Base-by-base conservation (phyloP, 345 rosid species). In the Brassica rapa region DNA sequence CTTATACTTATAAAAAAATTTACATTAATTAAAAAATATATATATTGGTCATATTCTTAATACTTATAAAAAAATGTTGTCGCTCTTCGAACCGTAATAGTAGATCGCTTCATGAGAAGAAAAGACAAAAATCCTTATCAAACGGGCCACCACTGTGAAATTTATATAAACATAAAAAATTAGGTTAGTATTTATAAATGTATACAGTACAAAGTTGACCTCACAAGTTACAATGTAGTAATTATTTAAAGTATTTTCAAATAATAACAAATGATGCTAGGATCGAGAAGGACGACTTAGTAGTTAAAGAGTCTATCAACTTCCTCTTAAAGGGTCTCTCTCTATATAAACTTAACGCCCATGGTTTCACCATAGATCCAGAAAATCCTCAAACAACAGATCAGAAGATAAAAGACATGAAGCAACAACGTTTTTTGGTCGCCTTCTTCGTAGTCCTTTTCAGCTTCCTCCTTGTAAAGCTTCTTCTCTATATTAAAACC, bases 151-250 rank as follows among this genome's bases (percentile, higher is more conserved):
- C 72, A 71, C 76, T 71, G 15, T 71, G 15, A 77, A 53, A 70
- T 24, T 8, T 24, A 70, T 8, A 63, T 62, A 53, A 24, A 53
- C 6, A 33, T 33, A 14, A 29, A 30, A 43, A 25, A 67, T 68
- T 76, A 60, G 37, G 60, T 66, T 67, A 19, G 11, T 19, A 56
- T 56, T 16, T 32, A 49, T 68, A 51, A 62, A 71, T 32, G 56
- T 53, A 53, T 30, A 77, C 60, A 71, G 6, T 41, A 65, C 67
- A 78, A 56, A 71, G 81, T 78, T 78, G 81, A 78, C 81, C 53
- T 78, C 56, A 51, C 56, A 51, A 51, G 56, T 51, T 65, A 16
- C 67, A 41, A 71, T 71, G 21, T 62, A 41, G 35, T 43, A 78
- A 30, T 19, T 72, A 51, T 14, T 51, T 5, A 66, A 37, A 65